Conservation (phyloP, 257 asterid genomes). For the Ilex asprella region DNA sequence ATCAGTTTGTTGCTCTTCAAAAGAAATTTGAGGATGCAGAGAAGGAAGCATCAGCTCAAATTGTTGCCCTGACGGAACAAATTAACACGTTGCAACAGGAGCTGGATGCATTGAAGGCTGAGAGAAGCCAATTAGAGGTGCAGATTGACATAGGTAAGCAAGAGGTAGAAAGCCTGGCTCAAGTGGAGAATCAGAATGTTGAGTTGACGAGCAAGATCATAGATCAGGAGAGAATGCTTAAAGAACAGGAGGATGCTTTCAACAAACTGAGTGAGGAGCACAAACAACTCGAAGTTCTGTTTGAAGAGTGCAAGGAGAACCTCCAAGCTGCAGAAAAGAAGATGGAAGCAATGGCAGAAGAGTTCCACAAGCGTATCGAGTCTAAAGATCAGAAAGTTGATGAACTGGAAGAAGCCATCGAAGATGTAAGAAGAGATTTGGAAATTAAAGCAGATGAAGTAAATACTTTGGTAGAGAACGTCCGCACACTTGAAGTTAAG, state of each 20-base stretch:
- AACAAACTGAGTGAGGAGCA: conserved; percentile 40
- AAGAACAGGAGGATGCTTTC: conserved; percentile 48
- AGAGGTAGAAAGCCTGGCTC: not conserved
- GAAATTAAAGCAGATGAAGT: conserved; percentile 88
- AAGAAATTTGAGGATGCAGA: conserved; percentile 46
- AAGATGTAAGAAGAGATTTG: conserved; percentile 55
- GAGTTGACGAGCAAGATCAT: not conserved
- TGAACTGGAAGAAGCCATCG: conserved; percentile 52
- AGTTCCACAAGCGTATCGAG: conserved; percentile 33
- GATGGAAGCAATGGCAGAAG: conserved; percentile 48
- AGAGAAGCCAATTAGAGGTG: not conserved
- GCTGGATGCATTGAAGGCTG: conserved; percentile 19
- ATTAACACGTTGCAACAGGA: conserved; percentile 33
- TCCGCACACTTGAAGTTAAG: conserved; percentile 73
- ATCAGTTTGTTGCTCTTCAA: conserved; percentile 28
- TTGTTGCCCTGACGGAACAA: conserved; percentile 33
- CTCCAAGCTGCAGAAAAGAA: conserved; percentile 45
- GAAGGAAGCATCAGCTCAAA: conserved; percentile 35
- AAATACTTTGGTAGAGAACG: conserved; percentile 46
- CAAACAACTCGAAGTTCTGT: conserved; percentile 30
- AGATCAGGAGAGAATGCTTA: conserved; percentile 30
- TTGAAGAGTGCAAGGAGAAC: conserved; percentile 38
- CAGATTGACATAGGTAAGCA: not conserved
- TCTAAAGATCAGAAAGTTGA: conserved; percentile 36
- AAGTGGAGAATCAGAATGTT: not conserved